These are phyloP conservation scores for Saprolegnia diclina DNA, from an alignment of 352 stramenopile genomes.

Conservation along the genomic window DNA sequence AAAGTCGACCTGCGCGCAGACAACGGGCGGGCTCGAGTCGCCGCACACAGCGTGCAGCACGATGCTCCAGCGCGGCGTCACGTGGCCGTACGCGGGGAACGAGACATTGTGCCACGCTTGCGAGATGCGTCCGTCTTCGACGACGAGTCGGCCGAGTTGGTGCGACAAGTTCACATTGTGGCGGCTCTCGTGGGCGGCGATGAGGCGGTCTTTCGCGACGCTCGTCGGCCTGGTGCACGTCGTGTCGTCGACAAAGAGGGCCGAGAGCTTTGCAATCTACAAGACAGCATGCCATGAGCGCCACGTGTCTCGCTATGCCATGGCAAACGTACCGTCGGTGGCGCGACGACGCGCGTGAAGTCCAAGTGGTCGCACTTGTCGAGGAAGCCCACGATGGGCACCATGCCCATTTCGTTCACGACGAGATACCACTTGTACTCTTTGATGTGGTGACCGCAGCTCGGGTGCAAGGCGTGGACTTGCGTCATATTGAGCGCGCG, in stretches of 20 bases:
- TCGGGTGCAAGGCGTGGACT: conserved; percentile 22
- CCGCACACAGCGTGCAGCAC: conserved; percentile 25
- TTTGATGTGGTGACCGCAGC: conserved; percentile 18
- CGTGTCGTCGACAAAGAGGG: not conserved
- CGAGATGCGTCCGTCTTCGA: conserved; percentile 23
- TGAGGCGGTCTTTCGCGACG: not conserved
- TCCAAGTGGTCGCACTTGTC: conserved; percentile 24
- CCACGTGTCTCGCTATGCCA: not conserved
- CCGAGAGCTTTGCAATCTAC: not conserved
- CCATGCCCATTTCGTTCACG: conserved; percentile 27
- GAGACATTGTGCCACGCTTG: conserved; percentile 23
- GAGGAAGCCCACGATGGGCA: conserved; percentile 24
- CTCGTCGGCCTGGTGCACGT: not conserved
- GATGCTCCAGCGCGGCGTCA: conserved; percentile 27
- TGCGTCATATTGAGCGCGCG: conserved; percentile 26
- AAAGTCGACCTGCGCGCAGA: conserved; percentile 25
- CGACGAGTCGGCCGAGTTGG: conserved; percentile 24
- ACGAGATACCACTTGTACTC: conserved; percentile 28
- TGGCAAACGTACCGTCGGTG: not conserved
- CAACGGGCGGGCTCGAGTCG: conserved; percentile 24
- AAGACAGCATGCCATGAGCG: not conserved
- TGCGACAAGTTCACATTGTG: conserved; percentile 10
- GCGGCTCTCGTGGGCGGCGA: not conserved
- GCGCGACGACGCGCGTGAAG: not conserved
- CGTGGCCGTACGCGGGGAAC: conserved; percentile 20